Evolutionary conservation across 768 basidiomycete genomes (phyloP).

Genomic region (Russula emetica): DNA sequence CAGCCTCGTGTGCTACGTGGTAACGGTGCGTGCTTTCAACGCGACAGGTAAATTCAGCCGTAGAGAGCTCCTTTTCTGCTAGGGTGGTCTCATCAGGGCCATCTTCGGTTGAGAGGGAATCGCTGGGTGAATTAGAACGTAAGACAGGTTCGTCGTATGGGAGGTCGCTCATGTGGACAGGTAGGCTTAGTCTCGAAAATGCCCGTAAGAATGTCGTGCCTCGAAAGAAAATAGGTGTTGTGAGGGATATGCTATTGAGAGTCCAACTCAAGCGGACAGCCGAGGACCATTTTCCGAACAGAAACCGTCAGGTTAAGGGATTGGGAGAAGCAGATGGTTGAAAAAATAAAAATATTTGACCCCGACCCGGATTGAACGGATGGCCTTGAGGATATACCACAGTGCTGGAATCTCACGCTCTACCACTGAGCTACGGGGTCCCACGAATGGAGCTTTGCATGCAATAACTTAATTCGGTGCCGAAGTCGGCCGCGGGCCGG

Average conservation of each 20-base stretch:
- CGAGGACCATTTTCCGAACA: not conserved
- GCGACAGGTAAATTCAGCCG: not conserved
- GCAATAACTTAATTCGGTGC: not conserved
- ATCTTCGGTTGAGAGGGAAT: conserved; percentile 2
- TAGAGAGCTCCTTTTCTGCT: not conserved
- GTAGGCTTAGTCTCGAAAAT: not conserved
- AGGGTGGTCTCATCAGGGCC: not conserved
- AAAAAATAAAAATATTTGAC: conserved; percentile 7
- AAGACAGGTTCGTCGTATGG: conserved; percentile 7
- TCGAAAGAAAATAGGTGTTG: too few species aligned
- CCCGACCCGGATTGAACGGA: conserved; percentile 31
- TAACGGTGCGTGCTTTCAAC: not conserved
- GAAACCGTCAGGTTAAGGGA: not conserved
- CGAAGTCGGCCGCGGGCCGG: not conserved
- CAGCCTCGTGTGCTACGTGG: conserved; percentile 3
- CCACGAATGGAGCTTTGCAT: not conserved
- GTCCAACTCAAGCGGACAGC: not conserved
- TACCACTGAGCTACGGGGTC: conserved; percentile 30
- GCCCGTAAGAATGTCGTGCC: not conserved
- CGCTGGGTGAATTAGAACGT: not conserved
- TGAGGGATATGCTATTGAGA: too few species aligned
- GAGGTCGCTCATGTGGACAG: conserved; percentile 4
- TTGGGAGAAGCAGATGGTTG: not conserved
- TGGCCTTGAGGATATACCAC: conserved; percentile 27
- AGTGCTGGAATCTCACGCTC: conserved; percentile 29